These are phyloP conservation scores for Solanum dulcamara DNA, from an alignment of 257 asterid genomes.

Conservation along the genomic window DNA sequence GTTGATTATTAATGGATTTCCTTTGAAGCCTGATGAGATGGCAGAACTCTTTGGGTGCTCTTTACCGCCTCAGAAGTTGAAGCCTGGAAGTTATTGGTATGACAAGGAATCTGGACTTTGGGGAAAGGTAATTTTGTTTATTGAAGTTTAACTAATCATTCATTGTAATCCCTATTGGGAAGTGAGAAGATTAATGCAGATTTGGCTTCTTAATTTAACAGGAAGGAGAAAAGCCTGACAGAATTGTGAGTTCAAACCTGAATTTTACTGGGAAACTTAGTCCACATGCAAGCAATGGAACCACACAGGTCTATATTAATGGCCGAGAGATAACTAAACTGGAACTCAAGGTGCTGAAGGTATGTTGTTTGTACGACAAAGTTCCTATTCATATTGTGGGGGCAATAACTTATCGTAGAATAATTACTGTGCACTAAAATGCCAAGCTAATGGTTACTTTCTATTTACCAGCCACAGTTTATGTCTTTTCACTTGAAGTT, in stretches of 20 bases:
- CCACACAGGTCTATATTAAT: constrained; percentile 19
- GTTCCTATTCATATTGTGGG: not conserved
- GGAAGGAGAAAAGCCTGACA: constrained; percentile 95
- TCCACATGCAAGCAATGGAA: constrained; percentile 52
- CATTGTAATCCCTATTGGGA: not conserved
- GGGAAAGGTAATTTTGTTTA: constrained; percentile 59
- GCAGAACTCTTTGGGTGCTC: constrained; percentile 65
- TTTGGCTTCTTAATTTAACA: constrained; percentile 20
- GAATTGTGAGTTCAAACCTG: constrained; percentile 66
- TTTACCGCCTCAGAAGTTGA: constrained; percentile 63
- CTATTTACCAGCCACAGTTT: not conserved
- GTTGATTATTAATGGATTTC: constrained; percentile 69
- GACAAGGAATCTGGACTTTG: constrained; percentile 91
- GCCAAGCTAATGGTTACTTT: not conserved
- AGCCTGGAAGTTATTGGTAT: constrained; percentile 92
- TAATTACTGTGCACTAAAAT: not conserved
- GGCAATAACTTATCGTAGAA: not conserved
- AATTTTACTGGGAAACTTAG: constrained; percentile 82
- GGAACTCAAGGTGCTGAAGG: constrained; percentile 23
- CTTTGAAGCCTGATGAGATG: constrained; percentile 77
- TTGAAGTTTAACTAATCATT: not conserved
- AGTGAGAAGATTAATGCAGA: constrained; percentile 17
- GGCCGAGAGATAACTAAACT: constrained; percentile 29
- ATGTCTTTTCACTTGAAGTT: not conserved
- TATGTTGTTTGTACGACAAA: not conserved